Conservation (phyloP, 768 basidiomycete species). For the Hericium coralloides region DNA sequence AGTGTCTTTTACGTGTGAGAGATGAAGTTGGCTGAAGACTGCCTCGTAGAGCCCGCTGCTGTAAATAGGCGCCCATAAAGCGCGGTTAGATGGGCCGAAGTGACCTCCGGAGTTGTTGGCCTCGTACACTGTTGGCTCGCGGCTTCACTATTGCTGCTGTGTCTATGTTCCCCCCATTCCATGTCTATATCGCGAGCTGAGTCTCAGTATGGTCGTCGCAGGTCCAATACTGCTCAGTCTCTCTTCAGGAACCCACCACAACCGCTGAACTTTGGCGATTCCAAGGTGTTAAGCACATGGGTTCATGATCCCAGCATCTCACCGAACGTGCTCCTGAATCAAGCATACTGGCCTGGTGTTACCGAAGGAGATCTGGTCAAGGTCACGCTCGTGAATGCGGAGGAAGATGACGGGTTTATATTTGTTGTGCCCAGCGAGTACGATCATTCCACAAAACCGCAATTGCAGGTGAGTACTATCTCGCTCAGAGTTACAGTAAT, state of each 20-base stretch:
- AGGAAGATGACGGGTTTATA: conserved; percentile 38
- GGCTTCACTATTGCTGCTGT: not conserved
- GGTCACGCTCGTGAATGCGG: conserved; percentile 35
- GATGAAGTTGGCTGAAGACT: too few species aligned
- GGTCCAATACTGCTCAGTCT: conserved; percentile 72
- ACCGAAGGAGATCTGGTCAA: conserved; percentile 66
- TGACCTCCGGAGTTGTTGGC: too few species aligned
- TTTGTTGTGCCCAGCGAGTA: conserved; percentile 61
- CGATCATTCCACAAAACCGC: conserved; percentile 48
- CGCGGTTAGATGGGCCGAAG: too few species aligned
- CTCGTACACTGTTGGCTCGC: too few species aligned
- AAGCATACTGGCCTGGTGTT: conserved; percentile 70
- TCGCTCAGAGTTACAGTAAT: not conserved
- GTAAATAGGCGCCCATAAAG: too few species aligned
- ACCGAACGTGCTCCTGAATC: conserved; percentile 56
- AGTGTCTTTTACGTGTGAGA: too few species aligned
- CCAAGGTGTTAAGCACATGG: conserved; percentile 58
- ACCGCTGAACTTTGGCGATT: conserved; percentile 54
- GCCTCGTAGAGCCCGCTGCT: too few species aligned
- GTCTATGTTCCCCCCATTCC: not conserved
- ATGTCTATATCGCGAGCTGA: conserved; percentile 60
- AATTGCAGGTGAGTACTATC: conserved; percentile 44
- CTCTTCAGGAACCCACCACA: conserved; percentile 38
- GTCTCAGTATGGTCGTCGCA: conserved; percentile 54
- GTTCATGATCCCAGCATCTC: conserved; percentile 64